These are phyloP conservation scores for Sextonia rubra DNA, from an alignment of 164 flowering plant species.

Conservation along the genomic window DNA sequence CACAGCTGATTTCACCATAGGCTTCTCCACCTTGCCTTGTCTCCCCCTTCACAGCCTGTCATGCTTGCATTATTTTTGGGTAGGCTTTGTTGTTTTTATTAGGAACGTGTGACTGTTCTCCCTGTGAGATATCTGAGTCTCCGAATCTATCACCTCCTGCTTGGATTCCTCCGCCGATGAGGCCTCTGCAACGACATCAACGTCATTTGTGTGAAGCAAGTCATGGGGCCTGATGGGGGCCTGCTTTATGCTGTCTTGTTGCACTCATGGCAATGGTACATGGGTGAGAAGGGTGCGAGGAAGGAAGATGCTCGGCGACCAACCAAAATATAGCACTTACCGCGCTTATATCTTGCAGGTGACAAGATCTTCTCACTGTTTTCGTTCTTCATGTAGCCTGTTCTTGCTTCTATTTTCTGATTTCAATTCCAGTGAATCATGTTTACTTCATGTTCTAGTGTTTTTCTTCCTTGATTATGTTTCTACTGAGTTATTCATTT, in stretches of 20 bases:
- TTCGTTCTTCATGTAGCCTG: too few relatives aligned
- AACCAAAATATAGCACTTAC: constrained; percentile 9
- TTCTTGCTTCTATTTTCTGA: neutral
- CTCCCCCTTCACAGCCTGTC: constrained; percentile 50
- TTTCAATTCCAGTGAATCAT: neutral
- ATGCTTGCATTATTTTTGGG: constrained; percentile 35
- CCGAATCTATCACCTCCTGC: constrained; percentile 19
- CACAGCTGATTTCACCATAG: constrained; percentile 14
- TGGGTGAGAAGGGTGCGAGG: constrained; percentile 22
- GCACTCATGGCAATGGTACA: constrained; percentile 11
- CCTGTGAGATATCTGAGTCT: constrained; percentile 16
- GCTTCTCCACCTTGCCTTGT: constrained; percentile 28
- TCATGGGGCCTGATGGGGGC: constrained; percentile 17
- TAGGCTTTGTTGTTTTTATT: constrained; percentile 33
- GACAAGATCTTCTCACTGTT: neutral
- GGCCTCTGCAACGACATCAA: neutral
- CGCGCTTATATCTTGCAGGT: constrained; percentile 27
- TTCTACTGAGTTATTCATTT: neutral
- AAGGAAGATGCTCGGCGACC: constrained; percentile 32
- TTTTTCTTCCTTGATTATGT: neutral
- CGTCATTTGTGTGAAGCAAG: constrained; percentile 2
- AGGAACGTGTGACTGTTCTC: constrained; percentile 22
- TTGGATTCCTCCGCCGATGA: constrained; percentile 31
- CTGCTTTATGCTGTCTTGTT: neutral
- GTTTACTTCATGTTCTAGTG: too few relatives aligned